Evolutionary conservation across 306 rosid genomes (phyloP).

Genomic region (Prunus mira): DNA sequence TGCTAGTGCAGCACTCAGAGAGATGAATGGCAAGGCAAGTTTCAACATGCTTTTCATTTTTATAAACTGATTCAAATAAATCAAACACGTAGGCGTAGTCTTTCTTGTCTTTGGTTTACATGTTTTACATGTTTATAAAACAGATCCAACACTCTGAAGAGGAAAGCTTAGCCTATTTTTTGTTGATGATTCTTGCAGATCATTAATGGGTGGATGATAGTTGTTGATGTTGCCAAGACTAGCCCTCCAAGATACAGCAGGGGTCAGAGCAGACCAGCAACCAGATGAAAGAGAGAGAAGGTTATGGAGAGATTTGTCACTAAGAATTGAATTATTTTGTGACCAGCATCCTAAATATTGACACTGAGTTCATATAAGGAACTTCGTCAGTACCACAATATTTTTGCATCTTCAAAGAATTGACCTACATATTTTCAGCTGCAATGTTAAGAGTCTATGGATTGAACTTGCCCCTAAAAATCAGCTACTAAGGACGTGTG

Average conservation of each 20-base stretch:
- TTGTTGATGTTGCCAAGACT: slow-evolving; percentile 80
- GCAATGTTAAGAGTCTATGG: no score
- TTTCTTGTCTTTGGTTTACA: neutral
- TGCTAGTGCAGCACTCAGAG: slow-evolving; percentile 75
- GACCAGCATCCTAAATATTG: neutral
- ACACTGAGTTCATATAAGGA: neutral
- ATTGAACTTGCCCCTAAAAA: no score
- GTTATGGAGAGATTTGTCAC: neutral
- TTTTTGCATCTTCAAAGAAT: no score
- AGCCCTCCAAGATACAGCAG: slow-evolving; percentile 47
- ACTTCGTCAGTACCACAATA: neutral
- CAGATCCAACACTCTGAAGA: neutral
- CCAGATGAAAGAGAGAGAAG: slow-evolving; percentile 17
- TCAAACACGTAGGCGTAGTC: neutral
- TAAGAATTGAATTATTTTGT: neutral
- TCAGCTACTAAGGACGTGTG: no score
- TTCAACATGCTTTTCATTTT: neutral
- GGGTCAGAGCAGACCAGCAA: slow-evolving; percentile 27
- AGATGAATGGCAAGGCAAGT: slow-evolving; percentile 90
- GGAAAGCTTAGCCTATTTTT: slow-evolving; percentile 8
- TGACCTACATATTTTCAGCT: no score
- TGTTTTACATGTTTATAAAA: neutral
- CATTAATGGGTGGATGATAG: slow-evolving; percentile 95
- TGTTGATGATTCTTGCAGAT: slow-evolving; percentile 48
- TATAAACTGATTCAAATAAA: neutral